Evolutionary conservation across 257 asterid genomes (phyloP).

Genomic region (Avicennia marina): DNA sequence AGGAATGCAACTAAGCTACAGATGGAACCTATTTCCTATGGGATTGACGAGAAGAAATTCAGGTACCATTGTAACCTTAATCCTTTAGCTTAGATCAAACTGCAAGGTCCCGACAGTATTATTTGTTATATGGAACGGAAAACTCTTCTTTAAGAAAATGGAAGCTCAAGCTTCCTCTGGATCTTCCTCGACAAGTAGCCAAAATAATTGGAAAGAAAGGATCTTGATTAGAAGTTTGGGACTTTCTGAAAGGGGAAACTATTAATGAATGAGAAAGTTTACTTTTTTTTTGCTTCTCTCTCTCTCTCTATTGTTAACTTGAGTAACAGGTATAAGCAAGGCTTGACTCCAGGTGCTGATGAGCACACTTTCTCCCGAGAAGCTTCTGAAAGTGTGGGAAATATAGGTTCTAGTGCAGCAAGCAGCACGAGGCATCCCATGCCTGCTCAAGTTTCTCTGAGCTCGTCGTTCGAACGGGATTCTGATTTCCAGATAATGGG

Average conservation of each 20-base stretch:
- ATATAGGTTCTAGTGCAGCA: slow-evolving; percentile 46
- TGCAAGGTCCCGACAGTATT: too few relatives aligned
- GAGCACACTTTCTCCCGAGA: slow-evolving; percentile 53
- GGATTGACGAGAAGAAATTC: slow-evolving; percentile 60
- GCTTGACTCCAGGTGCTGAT: slow-evolving; percentile 44
- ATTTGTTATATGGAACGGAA: too few relatives aligned
- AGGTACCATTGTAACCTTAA: too few relatives aligned
- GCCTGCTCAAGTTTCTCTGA: slow-evolving; percentile 62
- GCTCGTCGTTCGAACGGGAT: slow-evolving; percentile 45
- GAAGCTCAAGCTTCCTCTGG: too few relatives aligned
- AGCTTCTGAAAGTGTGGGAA: slow-evolving; percentile 48
- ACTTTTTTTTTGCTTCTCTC: too few relatives aligned
- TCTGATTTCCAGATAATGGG: slow-evolving; percentile 42
- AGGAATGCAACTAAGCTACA: slow-evolving; percentile 62
- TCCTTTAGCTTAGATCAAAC: too few relatives aligned
- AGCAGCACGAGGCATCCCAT: slow-evolving; percentile 54
- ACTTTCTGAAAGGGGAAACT: too few relatives aligned
- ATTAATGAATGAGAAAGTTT: too few relatives aligned
- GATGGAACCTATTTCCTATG: slow-evolving; percentile 64
- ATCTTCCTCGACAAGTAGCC: too few relatives aligned
- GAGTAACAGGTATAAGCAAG: slow-evolving; percentile 54
- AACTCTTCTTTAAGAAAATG: too few relatives aligned
- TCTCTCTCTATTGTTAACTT: background rate
- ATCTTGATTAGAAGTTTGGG: too few relatives aligned
- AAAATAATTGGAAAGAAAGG: too few relatives aligned